These are phyloP conservation scores for Eragrostis curvula DNA, from an alignment of 176 grass and related monocot genomes.

Conservation along the genomic window DNA sequence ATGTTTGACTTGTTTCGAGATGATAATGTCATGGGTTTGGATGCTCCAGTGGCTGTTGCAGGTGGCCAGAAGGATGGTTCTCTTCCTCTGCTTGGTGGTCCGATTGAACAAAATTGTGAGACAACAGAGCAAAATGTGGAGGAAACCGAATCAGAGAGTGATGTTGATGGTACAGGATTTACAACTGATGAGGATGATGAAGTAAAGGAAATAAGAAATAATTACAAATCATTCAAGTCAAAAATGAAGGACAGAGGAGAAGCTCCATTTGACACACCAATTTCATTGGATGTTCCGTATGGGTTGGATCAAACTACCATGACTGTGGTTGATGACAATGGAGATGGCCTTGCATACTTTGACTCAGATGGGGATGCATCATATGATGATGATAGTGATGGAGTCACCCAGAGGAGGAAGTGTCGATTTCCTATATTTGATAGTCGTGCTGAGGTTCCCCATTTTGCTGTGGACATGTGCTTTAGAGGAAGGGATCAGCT, in stretches of 20 bases:
- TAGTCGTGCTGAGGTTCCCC: neutral
- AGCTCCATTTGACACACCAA: neutral
- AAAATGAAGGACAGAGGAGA: neutral
- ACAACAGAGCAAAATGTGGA: too few species aligned
- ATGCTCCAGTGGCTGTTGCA: too few species aligned
- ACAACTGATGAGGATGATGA: constrained; percentile 13
- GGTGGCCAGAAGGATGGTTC: too few species aligned
- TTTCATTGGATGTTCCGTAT: neutral
- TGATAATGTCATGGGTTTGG: too few species aligned
- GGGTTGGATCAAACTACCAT: neutral
- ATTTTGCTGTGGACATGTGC: constrained; percentile 1
- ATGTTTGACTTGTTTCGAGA: too few species aligned
- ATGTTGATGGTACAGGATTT: neutral
- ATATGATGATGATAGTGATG: neutral
- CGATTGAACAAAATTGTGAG: too few species aligned
- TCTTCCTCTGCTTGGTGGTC: too few species aligned
- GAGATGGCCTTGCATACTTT: constrained; percentile 4
- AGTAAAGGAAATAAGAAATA: neutral
- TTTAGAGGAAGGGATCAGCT: neutral
- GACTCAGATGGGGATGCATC: neutral
- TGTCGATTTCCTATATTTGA: neutral
- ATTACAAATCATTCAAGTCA: neutral
- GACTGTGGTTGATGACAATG: neutral
- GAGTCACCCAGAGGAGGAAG: neutral
- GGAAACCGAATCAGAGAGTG: too few species aligned